phyloP scores from a whole-genome alignment of 1,139 yeast genomes.

The Lodderomyces oxycetoniae region DNA sequence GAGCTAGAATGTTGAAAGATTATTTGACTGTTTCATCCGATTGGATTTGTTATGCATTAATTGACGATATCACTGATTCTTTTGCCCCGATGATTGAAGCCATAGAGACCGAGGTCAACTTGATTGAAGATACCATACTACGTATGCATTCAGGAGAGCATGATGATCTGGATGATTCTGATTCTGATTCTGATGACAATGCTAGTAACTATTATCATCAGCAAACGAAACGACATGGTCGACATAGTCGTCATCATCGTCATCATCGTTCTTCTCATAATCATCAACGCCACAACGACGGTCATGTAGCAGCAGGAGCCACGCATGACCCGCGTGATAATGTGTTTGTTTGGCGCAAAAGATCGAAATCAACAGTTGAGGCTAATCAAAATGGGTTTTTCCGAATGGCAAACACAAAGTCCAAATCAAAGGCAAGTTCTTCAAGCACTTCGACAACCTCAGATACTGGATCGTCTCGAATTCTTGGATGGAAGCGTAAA shows the following conservation, averaged over 20 bases:
- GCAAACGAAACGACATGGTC: background rate
- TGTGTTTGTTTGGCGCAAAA: slow-evolving; percentile 34
- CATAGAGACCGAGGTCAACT: slow-evolving; percentile 87
- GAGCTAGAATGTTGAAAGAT: slow-evolving; percentile 83
- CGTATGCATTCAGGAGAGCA: slow-evolving; percentile 73
- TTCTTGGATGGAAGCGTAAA: slow-evolving; percentile 79
- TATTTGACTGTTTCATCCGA: slow-evolving; percentile 88
- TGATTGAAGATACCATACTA: slow-evolving; percentile 85
- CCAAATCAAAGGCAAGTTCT: slow-evolving; percentile 7
- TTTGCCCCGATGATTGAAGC: slow-evolving; percentile 95
- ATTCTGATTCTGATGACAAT: slow-evolving; percentile 29
- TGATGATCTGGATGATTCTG: slow-evolving; percentile 38
- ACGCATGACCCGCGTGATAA: slow-evolving; percentile 13
- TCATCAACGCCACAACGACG: slow-evolving; percentile 3
- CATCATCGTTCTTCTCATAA: slow-evolving; percentile 1
- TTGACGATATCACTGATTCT: slow-evolving; percentile 95
- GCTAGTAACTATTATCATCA: background rate
- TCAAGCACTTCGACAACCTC: slow-evolving; percentile 22
- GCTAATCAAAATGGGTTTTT: slow-evolving; percentile 14
- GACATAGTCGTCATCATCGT: slow-evolving; percentile 2
- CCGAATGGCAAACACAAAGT: background rate
- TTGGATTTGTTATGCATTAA: slow-evolving; percentile 95
- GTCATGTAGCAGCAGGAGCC: too few relatives aligned
- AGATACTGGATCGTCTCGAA: slow-evolving; percentile 45
- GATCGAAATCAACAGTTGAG: slow-evolving; percentile 41